Evolutionary conservation across 1,284 basidiomycete genomes (phyloP).

Genomic region (Coriolopsis trogii): DNA sequence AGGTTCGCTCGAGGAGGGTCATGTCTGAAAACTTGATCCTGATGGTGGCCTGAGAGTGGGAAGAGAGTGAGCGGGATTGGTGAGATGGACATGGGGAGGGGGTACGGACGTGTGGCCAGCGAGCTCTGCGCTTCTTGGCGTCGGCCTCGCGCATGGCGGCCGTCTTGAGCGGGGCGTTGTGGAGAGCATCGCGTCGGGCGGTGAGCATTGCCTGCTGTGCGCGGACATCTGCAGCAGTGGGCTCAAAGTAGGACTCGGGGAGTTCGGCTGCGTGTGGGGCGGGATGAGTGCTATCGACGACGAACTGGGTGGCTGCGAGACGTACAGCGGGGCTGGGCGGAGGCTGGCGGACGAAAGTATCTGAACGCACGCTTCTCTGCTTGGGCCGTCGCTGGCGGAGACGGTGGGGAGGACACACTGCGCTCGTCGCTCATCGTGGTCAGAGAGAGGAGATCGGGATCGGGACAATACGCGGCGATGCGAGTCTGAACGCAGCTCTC

Average conservation of each 20-base stretch:
- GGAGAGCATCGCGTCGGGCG: conserved; percentile 66
- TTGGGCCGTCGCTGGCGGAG: too few species aligned
- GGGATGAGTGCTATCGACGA: background rate
- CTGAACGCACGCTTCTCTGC: conserved; percentile 17
- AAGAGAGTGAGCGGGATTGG: background rate
- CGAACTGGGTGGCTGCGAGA: conserved; percentile 2
- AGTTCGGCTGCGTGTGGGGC: conserved; percentile 39
- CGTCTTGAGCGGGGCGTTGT: conserved; percentile 77
- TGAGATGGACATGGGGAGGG: background rate
- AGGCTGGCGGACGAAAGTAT: conserved; percentile 25
- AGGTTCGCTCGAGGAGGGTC: conserved; percentile 80
- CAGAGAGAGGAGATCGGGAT: too few species aligned
- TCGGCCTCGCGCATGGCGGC: conserved; percentile 69
- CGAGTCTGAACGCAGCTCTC: too few species aligned
- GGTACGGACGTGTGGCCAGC: conserved; percentile 70
- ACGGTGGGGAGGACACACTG: too few species aligned
- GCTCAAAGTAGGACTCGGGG: conserved; percentile 76
- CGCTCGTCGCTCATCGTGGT: too few species aligned
- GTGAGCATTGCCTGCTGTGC: conserved; percentile 66
- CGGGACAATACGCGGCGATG: too few species aligned
- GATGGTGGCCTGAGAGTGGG: conserved; percentile 67
- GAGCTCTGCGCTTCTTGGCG: conserved; percentile 60
- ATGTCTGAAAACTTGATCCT: conserved; percentile 82
- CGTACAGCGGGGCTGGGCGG: conserved; percentile 22
- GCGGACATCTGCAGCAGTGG: conserved; percentile 75